phyloP scores from a whole-genome alignment of 257 asterid genomes.

The Rhazya stricta region DNA sequence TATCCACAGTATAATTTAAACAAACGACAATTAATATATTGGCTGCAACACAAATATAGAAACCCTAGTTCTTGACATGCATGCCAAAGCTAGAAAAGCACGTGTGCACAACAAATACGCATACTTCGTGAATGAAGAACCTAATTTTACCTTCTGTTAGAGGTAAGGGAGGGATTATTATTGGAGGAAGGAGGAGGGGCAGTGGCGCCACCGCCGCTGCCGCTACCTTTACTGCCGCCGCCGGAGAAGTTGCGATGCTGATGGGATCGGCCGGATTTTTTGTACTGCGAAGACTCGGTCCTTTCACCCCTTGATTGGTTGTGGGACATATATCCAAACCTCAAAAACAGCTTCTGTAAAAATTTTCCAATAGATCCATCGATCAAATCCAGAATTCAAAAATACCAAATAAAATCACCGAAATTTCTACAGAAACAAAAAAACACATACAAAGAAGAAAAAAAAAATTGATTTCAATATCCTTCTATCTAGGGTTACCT shows the following conservation, averaged over 20 bases:
- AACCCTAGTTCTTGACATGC: slow-evolving; percentile 21
- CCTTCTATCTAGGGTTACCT: slow-evolving; percentile 27
- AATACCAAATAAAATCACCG: background rate
- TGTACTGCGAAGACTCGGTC: slow-evolving; percentile 37
- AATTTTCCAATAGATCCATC: slow-evolving; percentile 42
- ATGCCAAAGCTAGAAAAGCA: background rate
- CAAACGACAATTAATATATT: background rate
- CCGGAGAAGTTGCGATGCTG: slow-evolving; percentile 24
- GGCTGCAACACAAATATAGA: background rate
- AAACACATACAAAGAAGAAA: background rate
- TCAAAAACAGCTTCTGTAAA: slow-evolving; percentile 18
- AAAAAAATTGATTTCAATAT: background rate
- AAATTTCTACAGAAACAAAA: background rate
- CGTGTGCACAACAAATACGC: background rate
- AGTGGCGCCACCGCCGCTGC: slow-evolving; percentile 37
- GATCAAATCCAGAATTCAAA: slow-evolving; percentile 34
- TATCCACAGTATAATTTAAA: slow-evolving; percentile 9
- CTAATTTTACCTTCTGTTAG: slow-evolving; percentile 24
- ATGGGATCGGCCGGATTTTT: slow-evolving; percentile 34
- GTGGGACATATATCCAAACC: slow-evolving; percentile 42
- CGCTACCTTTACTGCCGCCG: slow-evolving; percentile 26
- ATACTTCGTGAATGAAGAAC: slow-evolving; percentile 8
- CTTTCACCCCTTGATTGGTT: slow-evolving; percentile 39
- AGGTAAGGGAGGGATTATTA: slow-evolving; percentile 18
- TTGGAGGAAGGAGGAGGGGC: slow-evolving; percentile 24